Evolutionary conservation across 169 alveolate species (phyloP).

Genomic region (Cryptosporidium ryanae): DNA sequence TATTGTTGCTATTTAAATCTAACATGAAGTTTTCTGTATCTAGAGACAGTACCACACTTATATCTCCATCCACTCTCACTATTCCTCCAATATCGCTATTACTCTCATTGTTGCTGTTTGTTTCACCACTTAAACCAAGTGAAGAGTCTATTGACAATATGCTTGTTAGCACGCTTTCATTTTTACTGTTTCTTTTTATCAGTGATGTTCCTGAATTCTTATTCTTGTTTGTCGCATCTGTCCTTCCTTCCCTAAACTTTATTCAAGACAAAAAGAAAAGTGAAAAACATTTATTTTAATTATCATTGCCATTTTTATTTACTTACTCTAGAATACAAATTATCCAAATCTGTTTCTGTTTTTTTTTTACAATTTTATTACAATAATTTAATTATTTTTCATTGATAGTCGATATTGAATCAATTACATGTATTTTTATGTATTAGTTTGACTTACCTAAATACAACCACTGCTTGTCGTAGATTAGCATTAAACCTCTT

Average conservation of each 20-base stretch:
- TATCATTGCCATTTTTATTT: background rate
- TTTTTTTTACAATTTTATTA: background rate
- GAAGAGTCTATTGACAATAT: conserved; percentile 52
- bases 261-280: background rate
- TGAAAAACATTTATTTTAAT: background rate
- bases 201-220: background rate
- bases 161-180: background rate
- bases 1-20: conserved; percentile 10
- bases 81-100: background rate
- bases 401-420: no score
- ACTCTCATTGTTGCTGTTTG: background rate
- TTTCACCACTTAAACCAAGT: background rate
- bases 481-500: conserved; percentile 44
- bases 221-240: background rate
- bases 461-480: conserved; percentile 51
- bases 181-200: conserved; percentile 22
- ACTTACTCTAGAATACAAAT: conserved; percentile 47
- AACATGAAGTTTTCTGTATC: conserved; percentile 35
- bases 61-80: no score
- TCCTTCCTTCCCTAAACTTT: conserved; percentile 44
- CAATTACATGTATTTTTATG: no score
- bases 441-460: conserved; percentile 37
- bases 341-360: conserved; percentile 31
- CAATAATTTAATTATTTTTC: background rate
- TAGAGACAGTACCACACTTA: background rate